These are phyloP conservation scores for Acacia confusa DNA, from an alignment of 306 rosid species.

Conservation along the genomic window DNA sequence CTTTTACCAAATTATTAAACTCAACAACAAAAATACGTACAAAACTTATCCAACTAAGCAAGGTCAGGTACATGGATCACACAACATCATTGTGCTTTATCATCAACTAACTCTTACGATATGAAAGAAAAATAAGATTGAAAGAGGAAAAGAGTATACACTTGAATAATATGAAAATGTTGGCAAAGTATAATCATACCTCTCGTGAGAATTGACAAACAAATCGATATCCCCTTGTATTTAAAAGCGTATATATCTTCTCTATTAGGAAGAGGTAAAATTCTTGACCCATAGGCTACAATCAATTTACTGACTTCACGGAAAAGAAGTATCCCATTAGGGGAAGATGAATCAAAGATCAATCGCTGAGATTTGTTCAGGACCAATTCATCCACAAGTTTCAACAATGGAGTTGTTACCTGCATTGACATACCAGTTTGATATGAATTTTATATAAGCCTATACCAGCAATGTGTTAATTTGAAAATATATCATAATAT, in stretches of 20 bases:
- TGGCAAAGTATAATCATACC: slow-evolving; percentile 46
- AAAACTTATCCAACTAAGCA: neutral
- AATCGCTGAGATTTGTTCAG: slow-evolving; percentile 78
- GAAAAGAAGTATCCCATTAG: slow-evolving; percentile 91
- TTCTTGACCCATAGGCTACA: slow-evolving; percentile 86
- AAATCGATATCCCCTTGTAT: slow-evolving; percentile 91
- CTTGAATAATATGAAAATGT: neutral
- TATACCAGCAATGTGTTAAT: neutral
- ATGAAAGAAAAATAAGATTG: neutral
- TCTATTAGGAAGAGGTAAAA: slow-evolving; percentile 65
- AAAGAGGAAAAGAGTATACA: neutral
- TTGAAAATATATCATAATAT: neutral
- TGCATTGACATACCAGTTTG: slow-evolving; percentile 36
- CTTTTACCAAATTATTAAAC: slow-evolving; percentile 3
- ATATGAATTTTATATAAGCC: neutral
- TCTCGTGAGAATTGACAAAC: slow-evolving; percentile 70
- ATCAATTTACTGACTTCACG: slow-evolving; percentile 91
- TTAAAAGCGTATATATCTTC: slow-evolving; percentile 76
- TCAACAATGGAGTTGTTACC: slow-evolving; percentile 86
- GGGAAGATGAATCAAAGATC: slow-evolving; percentile 84
- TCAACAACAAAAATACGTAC: neutral
- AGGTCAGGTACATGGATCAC: neutral
- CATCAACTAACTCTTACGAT: neutral
- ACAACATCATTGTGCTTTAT: neutral
- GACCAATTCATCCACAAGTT: slow-evolving; percentile 80